Conservation (phyloP, 805 yeast species). For the Pichia pseudocactophila region DNA sequence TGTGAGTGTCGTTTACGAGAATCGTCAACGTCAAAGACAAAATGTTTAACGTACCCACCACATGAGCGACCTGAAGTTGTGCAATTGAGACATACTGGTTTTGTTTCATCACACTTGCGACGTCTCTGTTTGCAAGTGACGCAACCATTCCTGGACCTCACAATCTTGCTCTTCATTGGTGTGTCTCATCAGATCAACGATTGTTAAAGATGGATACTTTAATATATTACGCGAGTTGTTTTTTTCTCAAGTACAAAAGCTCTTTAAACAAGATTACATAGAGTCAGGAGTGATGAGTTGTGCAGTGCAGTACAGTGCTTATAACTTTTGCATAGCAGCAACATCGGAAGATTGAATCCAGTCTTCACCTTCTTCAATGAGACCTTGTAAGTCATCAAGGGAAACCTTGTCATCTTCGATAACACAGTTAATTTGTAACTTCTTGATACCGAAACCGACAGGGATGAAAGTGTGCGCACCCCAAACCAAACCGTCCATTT, state of each 20-base stretch:
- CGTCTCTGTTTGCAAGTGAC: slow-evolving; percentile 49
- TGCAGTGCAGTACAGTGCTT: slow-evolving; percentile 35
- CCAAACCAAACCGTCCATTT: slow-evolving; percentile 92
- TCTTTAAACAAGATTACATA: too few species aligned
- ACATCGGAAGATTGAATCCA: slow-evolving; percentile 98
- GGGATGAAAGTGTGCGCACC: slow-evolving; percentile 96
- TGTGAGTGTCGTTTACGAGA: slow-evolving; percentile 23
- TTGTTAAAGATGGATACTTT: too few species aligned
- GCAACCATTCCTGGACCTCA: slow-evolving; percentile 48
- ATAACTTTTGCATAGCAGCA: slow-evolving; percentile 97
- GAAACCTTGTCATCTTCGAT: slow-evolving; percentile 96
- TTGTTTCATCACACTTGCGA: slow-evolving; percentile 48
- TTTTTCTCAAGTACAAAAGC: background rate
- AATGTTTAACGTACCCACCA: slow-evolving; percentile 41
- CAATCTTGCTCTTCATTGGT: slow-evolving; percentile 27
- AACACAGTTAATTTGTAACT: slow-evolving; percentile 96
- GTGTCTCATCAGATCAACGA: too few species aligned
- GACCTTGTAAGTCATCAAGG: slow-evolving; percentile 74
- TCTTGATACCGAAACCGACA: slow-evolving; percentile 99
- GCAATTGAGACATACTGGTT: slow-evolving; percentile 44
- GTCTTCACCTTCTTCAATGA: slow-evolving; percentile 89
- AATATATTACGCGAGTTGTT: background rate
- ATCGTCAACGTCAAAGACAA: slow-evolving; percentile 45
- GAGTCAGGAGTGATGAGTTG: too few species aligned
- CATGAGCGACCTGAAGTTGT: slow-evolving; percentile 34